A percentile compares a stretch with the other conserved stretches of the same genome.
These are phyloP conservation scores for Backusella liffmaniae DNA, from an alignment of 192 early-diverging fungal species.

Conservation along the genomic window DNA sequence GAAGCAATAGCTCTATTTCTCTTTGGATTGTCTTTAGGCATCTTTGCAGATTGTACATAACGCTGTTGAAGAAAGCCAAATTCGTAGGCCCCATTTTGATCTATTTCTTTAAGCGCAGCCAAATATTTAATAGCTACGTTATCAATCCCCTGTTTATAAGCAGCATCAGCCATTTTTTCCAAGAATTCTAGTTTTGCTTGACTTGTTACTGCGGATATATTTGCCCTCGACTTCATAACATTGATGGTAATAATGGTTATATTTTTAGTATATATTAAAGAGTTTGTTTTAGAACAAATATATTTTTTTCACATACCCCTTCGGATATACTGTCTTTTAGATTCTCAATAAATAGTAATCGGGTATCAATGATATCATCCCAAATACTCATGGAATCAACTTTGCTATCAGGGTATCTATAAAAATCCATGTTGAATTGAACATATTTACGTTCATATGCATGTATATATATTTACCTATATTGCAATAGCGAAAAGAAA, in stretches of 20 bases:
- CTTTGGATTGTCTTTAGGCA: not conserved
- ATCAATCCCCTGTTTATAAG: conserved; percentile 57
- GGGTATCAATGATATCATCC: conserved; percentile 55
- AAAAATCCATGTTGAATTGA: not conserved
- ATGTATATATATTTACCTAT: conserved; percentile 6
- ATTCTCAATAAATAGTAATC: conserved; percentile 47
- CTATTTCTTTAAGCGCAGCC: not conserved
- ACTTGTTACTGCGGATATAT: conserved; percentile 7
- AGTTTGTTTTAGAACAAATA: not conserved
- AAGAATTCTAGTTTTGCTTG: conserved; percentile 29
- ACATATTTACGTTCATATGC: not conserved
- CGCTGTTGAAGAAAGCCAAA: not conserved
- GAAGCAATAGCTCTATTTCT: not conserved
- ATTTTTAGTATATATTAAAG: not conserved
- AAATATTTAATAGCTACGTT: conserved; percentile 53
- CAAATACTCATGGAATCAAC: conserved; percentile 57
- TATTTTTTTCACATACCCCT: not conserved
- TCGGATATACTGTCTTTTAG: conserved; percentile 7
- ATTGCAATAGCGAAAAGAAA: conserved; percentile 3
- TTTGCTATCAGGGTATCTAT: conserved; percentile 47
- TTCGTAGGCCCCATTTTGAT: not conserved
- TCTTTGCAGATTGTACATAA: not conserved
- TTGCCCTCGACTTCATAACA: not conserved
- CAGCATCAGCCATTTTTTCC: conserved; percentile 53
- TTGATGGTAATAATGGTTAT: not conserved